These are phyloP conservation scores for Tardiomyces depauwii DNA, from an alignment of 1,139 yeast genomes.

Conservation along the genomic window DNA sequence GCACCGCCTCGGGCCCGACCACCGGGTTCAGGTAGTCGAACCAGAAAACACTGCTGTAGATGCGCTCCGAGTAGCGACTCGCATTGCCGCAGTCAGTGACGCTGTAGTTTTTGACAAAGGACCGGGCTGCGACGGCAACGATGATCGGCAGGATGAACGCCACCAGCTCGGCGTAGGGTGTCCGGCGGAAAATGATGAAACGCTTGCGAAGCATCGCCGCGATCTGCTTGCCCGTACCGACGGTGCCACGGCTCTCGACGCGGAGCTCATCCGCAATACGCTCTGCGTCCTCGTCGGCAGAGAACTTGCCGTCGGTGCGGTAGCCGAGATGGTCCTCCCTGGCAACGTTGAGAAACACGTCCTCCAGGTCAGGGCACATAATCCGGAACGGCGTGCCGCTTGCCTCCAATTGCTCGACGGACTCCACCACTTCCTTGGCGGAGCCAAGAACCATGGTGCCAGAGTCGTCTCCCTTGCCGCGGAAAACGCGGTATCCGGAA, in stretches of 20 bases:
- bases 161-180: conserved; percentile 21
- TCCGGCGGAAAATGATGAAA: conserved; percentile 18
- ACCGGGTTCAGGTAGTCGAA: conserved; percentile 5
- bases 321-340: conserved; percentile 22
- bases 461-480: conserved; percentile 17
- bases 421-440: conserved; percentile 14
- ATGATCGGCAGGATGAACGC: conserved; percentile 21
- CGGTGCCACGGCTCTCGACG: neutral
- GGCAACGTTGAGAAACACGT: conserved; percentile 25
- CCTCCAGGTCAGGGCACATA: conserved; percentile 26
- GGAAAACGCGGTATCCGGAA: conserved; percentile 22
- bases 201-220: conserved; percentile 25
- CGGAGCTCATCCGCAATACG: neutral
- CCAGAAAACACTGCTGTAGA: conserved; percentile 10
- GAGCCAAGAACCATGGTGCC: conserved; percentile 13
- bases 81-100: conserved; percentile 15
- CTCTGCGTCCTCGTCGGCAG: conserved; percentile 1
- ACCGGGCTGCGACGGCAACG: conserved; percentile 21
- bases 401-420: conserved; percentile 14
- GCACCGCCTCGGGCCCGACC: conserved; percentile 10
- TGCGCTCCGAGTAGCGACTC: conserved; percentile 10
- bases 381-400: conserved; percentile 16
- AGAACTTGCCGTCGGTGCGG: conserved; percentile 1
- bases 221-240: conserved; percentile 5
- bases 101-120: conserved; percentile 16